Evolutionary conservation across 1,139 yeast genomes (phyloP), one percentile per base, ranked within the genome.

Genomic region (Taphrina communis): DNA sequence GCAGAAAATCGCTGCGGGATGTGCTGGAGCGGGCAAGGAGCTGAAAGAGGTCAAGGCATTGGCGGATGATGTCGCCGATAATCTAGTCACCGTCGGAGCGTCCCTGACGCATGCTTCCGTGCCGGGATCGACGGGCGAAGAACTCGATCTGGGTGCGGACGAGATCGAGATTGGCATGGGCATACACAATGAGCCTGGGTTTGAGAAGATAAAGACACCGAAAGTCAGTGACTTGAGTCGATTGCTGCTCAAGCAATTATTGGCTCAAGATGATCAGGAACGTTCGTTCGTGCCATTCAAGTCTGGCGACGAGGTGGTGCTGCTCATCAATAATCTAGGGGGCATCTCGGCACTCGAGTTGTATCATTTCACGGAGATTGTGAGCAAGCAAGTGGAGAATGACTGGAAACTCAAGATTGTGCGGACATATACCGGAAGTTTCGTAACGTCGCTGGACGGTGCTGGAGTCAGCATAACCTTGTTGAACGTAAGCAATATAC

Each of bases 151-250:
- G 50, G 81, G 80, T 57, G 83, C 81, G 19, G 79, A 85, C 69
- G 92, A 90, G 77, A 88, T 89, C 74, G 98, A 93, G 78, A 82
- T 93, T 72, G 98, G 98, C 38, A 88, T 93, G 86, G 98, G 98
- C 63, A 93, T 93, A 72, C 98, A 93, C 78, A 93, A 93, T 76
- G 98, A 93, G 77, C 95, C 97, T 0, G 97, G 97, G 70, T 86
- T 86, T 68, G 82, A 85, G 72, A 85, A 88, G 73, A 78, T 89
- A 60, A 82, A 85, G 21, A 85, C 92, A 73, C 96, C 96, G 35
- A 76, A 83, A 1, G 84, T 89, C 65, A 86, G 84, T 53, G 83
- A 82, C 0, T 79, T 90, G 69, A 72, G 73, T 17, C 65, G 62
- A 31, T 68, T 71, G 39, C 73, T 75, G 39, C 71, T 78, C 65